Percentiles rank a stretch among this genome's conserved stretches.
These are phyloP conservation scores for Cutaneotrichosporon sp. DNA, from an alignment of 1,284 basidiomycete species.

Conservation along the genomic window DNA sequence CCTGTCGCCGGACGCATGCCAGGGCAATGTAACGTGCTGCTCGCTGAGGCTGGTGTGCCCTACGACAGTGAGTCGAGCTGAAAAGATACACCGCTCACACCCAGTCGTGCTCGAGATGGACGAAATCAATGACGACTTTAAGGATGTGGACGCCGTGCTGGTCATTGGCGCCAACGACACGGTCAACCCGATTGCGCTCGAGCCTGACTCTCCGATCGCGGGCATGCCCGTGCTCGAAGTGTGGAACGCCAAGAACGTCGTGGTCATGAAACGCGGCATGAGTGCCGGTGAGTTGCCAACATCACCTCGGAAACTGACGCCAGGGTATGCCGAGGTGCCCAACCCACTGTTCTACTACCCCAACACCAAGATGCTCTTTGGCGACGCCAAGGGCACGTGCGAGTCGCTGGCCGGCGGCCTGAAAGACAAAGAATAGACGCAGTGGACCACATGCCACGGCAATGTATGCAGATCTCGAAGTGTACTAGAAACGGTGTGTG, in stretches of 20 bases:
- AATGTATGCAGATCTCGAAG: background rate
- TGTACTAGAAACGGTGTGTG: background rate
- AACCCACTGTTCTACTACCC: slow-evolving; percentile 87
- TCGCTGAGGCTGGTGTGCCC: slow-evolving; percentile 79
- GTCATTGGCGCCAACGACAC: slow-evolving; percentile 77
- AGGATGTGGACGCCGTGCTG: slow-evolving; percentile 72
- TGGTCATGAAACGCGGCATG: slow-evolving; percentile 85
- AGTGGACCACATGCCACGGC: background rate
- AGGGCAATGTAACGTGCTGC: slow-evolving; percentile 71
- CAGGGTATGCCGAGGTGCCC: slow-evolving; percentile 63
- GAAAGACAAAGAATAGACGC: slow-evolving; percentile 17
- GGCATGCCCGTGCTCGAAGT: slow-evolving; percentile 83
- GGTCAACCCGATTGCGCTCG: slow-evolving; percentile 80
- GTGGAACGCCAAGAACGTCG: slow-evolving; percentile 83
- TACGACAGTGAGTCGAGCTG: slow-evolving; percentile 64
- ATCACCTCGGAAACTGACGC: background rate
- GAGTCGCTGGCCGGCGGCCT: slow-evolving; percentile 53
- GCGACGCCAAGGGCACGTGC: slow-evolving; percentile 78
- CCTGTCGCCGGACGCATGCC: slow-evolving; percentile 46
- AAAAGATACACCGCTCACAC: background rate
- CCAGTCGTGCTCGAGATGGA: slow-evolving; percentile 82
- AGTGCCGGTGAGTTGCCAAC: slow-evolving; percentile 46
- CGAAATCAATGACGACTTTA: slow-evolving; percentile 83
- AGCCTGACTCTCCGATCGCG: slow-evolving; percentile 73
- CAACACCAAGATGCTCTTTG: slow-evolving; percentile 79